phyloP scores from a whole-genome alignment of 2,329 filamentous ascomycete species.

The Lachnellula occidentalis region DNA sequence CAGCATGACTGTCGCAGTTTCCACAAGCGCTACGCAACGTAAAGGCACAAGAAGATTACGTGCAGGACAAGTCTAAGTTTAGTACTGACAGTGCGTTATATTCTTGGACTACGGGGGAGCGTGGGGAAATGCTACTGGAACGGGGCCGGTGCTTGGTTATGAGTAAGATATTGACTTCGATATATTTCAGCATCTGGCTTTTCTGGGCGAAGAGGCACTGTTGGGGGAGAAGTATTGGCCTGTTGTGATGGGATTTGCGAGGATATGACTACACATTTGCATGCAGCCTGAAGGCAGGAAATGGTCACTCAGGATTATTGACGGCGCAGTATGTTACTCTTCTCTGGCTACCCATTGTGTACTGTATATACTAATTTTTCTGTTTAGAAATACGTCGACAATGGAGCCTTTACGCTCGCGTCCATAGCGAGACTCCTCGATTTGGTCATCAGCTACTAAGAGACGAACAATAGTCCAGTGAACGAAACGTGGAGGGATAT shows the following conservation, averaged over 20 bases:
- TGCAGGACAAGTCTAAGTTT: slow-evolving; percentile 12
- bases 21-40: slow-evolving; percentile 19
- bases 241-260: slow-evolving; percentile 8
- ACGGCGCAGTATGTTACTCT: slow-evolving; percentile 46
- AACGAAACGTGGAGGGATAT: slow-evolving; percentile 55
- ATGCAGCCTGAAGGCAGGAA: neutral
- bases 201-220: slow-evolving; percentile 7
- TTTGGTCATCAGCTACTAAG: slow-evolving; percentile 34
- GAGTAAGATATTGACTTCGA: slow-evolving; percentile 14
- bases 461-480: slow-evolving; percentile 6
- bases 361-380: neutral
- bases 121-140: slow-evolving; percentile 19
- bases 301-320: slow-evolving; percentile 52
- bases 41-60: slow-evolving; percentile 14
- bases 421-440: slow-evolving; percentile 35
- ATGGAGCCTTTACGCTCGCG: slow-evolving; percentile 57
- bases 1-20: slow-evolving; percentile 51
- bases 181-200: slow-evolving; percentile 2
- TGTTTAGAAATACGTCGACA: slow-evolving; percentile 33
- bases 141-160: slow-evolving; percentile 15
- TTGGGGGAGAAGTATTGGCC: slow-evolving; percentile 13
- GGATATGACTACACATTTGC: slow-evolving; percentile 5
- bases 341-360: neutral
- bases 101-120: slow-evolving; percentile 17
- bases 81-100: slow-evolving; percentile 9